These are phyloP conservation scores for Zygnema cylindricum DNA, from an alignment of 139 green algal genomes.

Conservation along the genomic window DNA sequence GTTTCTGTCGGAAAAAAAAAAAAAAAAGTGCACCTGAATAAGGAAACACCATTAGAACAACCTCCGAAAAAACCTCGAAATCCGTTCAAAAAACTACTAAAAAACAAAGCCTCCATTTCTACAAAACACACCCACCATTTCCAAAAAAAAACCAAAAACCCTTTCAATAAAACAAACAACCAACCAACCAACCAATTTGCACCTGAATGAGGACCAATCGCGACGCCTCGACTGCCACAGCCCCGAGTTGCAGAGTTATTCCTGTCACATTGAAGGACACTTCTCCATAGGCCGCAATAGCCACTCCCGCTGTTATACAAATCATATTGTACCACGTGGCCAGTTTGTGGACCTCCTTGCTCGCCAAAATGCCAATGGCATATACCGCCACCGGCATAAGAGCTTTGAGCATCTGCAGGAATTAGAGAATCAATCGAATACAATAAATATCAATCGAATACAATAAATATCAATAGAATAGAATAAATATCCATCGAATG, in stretches of 20 bases:
- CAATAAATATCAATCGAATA: background rate
- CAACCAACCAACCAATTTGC: background rate
- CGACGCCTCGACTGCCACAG: constrained; percentile 80
- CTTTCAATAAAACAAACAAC: background rate
- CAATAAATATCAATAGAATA: background rate
- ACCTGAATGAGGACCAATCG: constrained; percentile 64
- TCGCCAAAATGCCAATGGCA: constrained; percentile 72
- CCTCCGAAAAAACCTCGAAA: background rate
- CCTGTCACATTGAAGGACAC: constrained; percentile 87
- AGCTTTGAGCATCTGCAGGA: constrained; percentile 91
- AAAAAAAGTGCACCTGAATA: too few relatives aligned
- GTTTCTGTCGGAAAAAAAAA: too few relatives aligned
- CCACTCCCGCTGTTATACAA: constrained; percentile 87
- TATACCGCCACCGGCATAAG: constrained; percentile 88
- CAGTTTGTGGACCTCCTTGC: constrained; percentile 75
- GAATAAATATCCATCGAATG: too few relatives aligned
- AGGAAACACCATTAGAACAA: background rate
- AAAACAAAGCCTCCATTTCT: too few relatives aligned
- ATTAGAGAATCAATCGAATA: too few relatives aligned
- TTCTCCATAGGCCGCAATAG: constrained; percentile 70
- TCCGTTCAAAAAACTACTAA: background rate
- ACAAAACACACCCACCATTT: too few relatives aligned
- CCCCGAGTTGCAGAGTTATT: constrained; percentile 86
- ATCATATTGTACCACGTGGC: constrained; percentile 80
- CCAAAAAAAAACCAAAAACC: too few relatives aligned